Base-by-base conservation (phyloP, 768 basidiomycete species). In the Xerocomellus dryophilus region DNA sequence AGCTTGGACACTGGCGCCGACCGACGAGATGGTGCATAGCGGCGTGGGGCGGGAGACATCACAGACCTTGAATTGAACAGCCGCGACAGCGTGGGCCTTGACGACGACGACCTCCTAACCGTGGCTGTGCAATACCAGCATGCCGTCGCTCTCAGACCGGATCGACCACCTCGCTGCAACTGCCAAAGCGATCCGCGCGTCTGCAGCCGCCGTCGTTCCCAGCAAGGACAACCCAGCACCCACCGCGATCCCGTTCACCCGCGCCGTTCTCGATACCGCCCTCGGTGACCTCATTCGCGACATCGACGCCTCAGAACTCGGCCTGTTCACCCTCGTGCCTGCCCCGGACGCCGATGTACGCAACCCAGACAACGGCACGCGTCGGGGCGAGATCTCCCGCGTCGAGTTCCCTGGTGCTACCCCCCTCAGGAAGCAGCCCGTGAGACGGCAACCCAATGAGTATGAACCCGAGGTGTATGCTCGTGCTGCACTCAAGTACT, bases 261-360 rank as follows among this genome's bases (percentile, higher is more conserved):
- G 67, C 48, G 87, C 90, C 4, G 79, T 90, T 9, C 81, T 92
- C 23, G 59, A 76, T 18, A 77, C 82, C 0, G 71, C 78, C 47
- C 78, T 91, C 9, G 84, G 84, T 40, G 85, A 90, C 62, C 81
- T 91, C 56, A 88, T 90, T 56, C 87, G 90, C 62, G 90, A 91
- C 62, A 76, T 85, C 56, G 88, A 91, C 59, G 75, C 84, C 9
- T 82, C 88, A 6, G 90, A 92, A 64, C 78, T 90, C 25, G 89
- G 89, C 35, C 81, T 92, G 23, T 90, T 91, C 71, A 82, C 78
- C 7, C 77, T 90, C 47, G 73, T 79, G 2, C 65, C 69, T 5
- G 70, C 65, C 38, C 68, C 61, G 34, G 76, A 76, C 31, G 62
- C 66, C 0, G 64, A 70, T 31, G 44, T 68, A 4, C 60, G 68